Evolutionary conservation across 164 flowering plant species (phyloP).

Genomic region (Macadamia integrifolia): DNA sequence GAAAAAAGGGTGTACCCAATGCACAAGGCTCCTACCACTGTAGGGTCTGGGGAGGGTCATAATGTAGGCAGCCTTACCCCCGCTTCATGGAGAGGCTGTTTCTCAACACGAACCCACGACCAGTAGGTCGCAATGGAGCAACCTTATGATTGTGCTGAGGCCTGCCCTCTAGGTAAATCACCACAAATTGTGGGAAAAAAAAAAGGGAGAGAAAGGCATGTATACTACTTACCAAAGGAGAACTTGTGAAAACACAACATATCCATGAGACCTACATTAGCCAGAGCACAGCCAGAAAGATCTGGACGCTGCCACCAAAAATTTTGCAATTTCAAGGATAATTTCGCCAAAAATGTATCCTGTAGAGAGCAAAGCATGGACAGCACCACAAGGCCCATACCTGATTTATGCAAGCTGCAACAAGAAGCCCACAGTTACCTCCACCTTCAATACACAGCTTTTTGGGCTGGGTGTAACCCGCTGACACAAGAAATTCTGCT

Average conservation of each 20-base stretch:
- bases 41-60: too few species aligned
- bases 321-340: slow-evolving; percentile 3
- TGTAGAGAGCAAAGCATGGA: background rate
- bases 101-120: too few species aligned
- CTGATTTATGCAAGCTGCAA: slow-evolving; percentile 97
- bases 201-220: background rate
- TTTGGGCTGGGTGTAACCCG: slow-evolving; percentile 80
- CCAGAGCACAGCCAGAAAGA: slow-evolving; percentile 97
- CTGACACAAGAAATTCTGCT: slow-evolving; percentile 76
- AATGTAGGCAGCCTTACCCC: too few species aligned
- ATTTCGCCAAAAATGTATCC: background rate
- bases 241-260: slow-evolving; percentile 97
- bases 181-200: background rate
- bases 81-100: too few species aligned
- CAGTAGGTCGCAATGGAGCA: too few species aligned
- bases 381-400: slow-evolving; percentile 20
- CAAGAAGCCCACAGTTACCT: slow-evolving; percentile 95
- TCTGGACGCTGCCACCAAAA: slow-evolving; percentile 76
- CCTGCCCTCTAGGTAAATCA: background rate
- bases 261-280: slow-evolving; percentile 99
- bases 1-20: too few species aligned
- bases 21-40: too few species aligned
- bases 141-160: too few species aligned
- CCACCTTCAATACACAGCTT: slow-evolving; percentile 98
- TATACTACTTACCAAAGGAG: slow-evolving; percentile 69